Evolutionary conservation across 805 yeast genomes (phyloP), one percentile per base, ranked within the genome.

Genomic region (Clavispora asparagi): DNA sequence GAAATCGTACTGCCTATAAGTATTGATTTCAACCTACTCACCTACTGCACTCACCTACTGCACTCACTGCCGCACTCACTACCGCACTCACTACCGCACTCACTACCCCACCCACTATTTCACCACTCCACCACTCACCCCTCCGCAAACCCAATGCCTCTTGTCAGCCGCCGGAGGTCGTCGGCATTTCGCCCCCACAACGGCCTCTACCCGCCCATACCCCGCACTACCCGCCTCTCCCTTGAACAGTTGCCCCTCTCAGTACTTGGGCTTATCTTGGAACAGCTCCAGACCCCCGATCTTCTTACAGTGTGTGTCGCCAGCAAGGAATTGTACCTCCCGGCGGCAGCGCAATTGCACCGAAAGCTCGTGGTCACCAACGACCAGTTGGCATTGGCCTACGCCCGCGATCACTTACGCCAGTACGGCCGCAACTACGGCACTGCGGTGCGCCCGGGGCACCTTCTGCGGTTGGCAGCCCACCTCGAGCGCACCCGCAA

Each of bases 261-360:
- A 1, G 41, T 57, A 8, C 44, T 63, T 12, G 45, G 39, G 10
- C 40, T 45, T 25, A 58, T 63, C 9, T 64, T 61, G 38, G 47
- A 53, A 13, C 47, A 44, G 31, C 51, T 63, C 6, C 41, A 46
- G 23, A 56, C 62, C 7, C 29, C 43, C 8, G 65, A 63, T 41
- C 49, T 65, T 26, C 49, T 61, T 19, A 56, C 46, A 23, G 38
- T 62, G 7, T 57, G 64, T 29, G 29, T 55, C 6, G 43, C 58
- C 5, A 54, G 62, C 38, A 50, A 54, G 30, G 43, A 48, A 40
- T 53, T 62, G n/a, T 64, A 61, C 43, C 46, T 59, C 14, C 67
- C 64, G 2, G 66, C 68, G 1, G 56, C 55, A 1, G 46, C 46
- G 25, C 51, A 57, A 27, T 40, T 65, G 11, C 63, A 64, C 48